Conservation (phyloP, 441 rosid genomes). For the Lagerstroemia fauriei region DNA sequence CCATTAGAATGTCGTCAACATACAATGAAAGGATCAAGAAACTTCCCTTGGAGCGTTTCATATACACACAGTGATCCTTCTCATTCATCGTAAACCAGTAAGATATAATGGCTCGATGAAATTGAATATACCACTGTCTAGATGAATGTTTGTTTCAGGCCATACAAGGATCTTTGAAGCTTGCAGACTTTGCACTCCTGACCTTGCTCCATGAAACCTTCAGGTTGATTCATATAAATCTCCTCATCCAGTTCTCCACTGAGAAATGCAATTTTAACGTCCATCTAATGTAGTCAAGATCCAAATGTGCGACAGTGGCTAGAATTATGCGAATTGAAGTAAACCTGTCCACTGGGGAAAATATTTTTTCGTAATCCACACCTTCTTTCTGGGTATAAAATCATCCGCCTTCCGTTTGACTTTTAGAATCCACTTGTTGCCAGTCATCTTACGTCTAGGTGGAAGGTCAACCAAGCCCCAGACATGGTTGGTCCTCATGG, state of each 20-base stretch:
- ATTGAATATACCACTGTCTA: neutral
- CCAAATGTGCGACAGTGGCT: slow-evolving; percentile 7
- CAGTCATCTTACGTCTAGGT: neutral
- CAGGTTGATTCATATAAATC: neutral
- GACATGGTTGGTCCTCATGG: too few species aligned
- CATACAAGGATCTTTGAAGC: neutral
- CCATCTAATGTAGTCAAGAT: slow-evolving; percentile 12
- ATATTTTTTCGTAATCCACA: too few species aligned
- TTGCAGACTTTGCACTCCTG: neutral
- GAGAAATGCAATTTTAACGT: neutral
- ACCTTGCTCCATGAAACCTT: too few species aligned
- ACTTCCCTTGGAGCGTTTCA: too few species aligned
- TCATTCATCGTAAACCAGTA: too few species aligned
- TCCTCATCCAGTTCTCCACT: neutral
- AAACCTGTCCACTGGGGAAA: too few species aligned
- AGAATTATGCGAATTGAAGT: neutral
- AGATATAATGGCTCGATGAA: too few species aligned
- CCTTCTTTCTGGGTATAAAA: neutral
- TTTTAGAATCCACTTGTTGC: slow-evolving; percentile 20
- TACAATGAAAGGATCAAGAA: too few species aligned
- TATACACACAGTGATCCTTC: too few species aligned
- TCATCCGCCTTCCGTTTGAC: slow-evolving; percentile 7
- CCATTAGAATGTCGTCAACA: too few species aligned
- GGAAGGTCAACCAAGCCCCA: too few species aligned
- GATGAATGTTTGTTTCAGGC: slow-evolving; percentile 13